Evolutionary conservation across 2,329 filamentous ascomycete species (phyloP).

Genomic region (Apiospora malaysiana): DNA sequence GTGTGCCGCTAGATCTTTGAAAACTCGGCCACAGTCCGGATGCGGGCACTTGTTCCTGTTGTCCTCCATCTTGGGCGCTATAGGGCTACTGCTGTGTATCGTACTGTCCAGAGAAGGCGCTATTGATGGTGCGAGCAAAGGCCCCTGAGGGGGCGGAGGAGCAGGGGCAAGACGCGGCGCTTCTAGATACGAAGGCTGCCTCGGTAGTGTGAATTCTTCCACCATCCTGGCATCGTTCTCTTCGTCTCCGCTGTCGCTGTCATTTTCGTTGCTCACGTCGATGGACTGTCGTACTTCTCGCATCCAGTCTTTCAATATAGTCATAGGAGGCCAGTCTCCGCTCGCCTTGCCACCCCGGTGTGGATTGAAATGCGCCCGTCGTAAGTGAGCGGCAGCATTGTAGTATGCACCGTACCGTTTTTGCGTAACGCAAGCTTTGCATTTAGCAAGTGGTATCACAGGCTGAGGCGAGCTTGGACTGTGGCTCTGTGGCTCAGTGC

Average conservation of each 20-base stretch:
- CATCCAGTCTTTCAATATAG: conserved; percentile 65
- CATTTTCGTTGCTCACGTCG: conserved; percentile 49
- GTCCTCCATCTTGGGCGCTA: conserved; percentile 40
- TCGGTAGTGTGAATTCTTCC: conserved; percentile 55
- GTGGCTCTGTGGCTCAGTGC: conserved; percentile 54
- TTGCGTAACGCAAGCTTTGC: conserved; percentile 61
- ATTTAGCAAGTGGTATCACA: conserved; percentile 58
- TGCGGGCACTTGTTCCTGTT: conserved; percentile 70
- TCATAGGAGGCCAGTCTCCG: conserved; percentile 65
- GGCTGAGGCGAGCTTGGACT: conserved; percentile 50
- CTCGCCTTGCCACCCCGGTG: conserved; percentile 62
- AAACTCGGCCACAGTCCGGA: conserved; percentile 81
- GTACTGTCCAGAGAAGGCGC: conserved; percentile 40
- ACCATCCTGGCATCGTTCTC: conserved; percentile 49
- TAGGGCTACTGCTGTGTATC: conserved; percentile 41
- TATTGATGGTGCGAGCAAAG: conserved; percentile 39
- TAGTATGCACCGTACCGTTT: conserved; percentile 66
- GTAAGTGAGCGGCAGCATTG: conserved; percentile 63
- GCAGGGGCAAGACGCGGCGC: conserved; percentile 41
- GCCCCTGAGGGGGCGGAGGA: conserved; percentile 36
- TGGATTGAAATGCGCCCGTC: conserved; percentile 63
- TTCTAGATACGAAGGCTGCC: conserved; percentile 39
- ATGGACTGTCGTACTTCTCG: conserved; percentile 60
- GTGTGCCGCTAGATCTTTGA: conserved; percentile 92
- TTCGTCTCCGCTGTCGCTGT: conserved; percentile 58